phyloP scores from a whole-genome alignment of 257 asterid genomes.

The Solanum arcanum region DNA sequence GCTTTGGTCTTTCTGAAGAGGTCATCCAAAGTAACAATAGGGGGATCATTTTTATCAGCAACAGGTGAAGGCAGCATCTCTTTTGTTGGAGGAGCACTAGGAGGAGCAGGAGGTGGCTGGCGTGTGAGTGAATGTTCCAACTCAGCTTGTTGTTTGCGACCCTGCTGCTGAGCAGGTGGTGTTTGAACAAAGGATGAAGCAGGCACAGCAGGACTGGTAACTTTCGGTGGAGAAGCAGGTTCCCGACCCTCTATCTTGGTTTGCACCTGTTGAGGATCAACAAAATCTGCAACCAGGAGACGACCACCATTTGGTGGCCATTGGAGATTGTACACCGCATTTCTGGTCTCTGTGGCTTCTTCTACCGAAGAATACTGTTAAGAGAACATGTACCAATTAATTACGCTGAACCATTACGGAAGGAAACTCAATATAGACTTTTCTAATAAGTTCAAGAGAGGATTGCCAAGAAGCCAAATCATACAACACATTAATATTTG shows the following conservation, averaged over 20 bases:
- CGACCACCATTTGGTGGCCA: slow-evolving; percentile 36
- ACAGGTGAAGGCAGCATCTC: slow-evolving; percentile 4
- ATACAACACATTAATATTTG: not conserved
- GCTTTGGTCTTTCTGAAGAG: slow-evolving; percentile 24
- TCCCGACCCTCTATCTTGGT: slow-evolving; percentile 1
- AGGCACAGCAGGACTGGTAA: not conserved
- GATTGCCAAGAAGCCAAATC: not conserved
- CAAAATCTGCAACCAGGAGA: slow-evolving; percentile 23
- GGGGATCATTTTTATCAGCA: slow-evolving; percentile 5
- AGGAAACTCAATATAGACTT: not conserved
- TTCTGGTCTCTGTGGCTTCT: slow-evolving; percentile 25
- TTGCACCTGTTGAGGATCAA: slow-evolving; percentile 26
- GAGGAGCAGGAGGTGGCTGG: not conserved
- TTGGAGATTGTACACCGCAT: slow-evolving; percentile 20
- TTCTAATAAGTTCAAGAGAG: not conserved
- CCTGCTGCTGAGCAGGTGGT: slow-evolving; percentile 7
- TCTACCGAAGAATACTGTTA: slow-evolving; percentile 21
- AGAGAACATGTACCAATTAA: not conserved
- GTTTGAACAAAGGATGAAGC: not conserved
- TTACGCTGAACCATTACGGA: not conserved
- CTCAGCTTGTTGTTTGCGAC: not conserved
- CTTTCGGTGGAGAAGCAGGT: not conserved
- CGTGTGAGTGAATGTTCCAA: slow-evolving; percentile 2
- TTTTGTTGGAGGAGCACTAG: slow-evolving; percentile 1
- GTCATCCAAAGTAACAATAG: slow-evolving; percentile 21